phyloP scores from a whole-genome alignment of 2,329 filamentous ascomycete genomes.

The Periconia sp. region DNA sequence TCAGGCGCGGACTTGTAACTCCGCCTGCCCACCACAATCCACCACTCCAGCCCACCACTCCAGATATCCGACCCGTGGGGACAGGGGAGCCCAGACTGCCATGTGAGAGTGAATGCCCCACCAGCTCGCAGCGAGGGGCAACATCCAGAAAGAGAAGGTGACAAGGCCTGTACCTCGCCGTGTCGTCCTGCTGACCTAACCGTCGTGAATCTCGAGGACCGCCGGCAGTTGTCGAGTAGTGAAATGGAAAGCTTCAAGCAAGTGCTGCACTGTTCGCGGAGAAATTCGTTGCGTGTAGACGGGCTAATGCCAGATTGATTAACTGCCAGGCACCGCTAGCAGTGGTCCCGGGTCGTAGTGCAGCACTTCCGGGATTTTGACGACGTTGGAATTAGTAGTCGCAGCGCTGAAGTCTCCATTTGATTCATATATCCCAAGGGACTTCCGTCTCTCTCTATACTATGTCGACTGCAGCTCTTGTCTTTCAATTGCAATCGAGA shows the following conservation, averaged over 20 bases:
- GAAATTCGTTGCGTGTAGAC: neutral
- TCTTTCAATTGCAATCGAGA: slow-evolving; percentile 5
- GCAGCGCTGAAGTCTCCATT: neutral
- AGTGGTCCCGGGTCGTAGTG: neutral
- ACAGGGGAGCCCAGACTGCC: slow-evolving; percentile 31
- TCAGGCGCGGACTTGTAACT: slow-evolving; percentile 27
- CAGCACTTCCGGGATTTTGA: slow-evolving; percentile 4
- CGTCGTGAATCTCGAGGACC: neutral
- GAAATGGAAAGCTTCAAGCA: neutral
- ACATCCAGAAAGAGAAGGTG: slow-evolving; percentile 37
- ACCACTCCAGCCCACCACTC: slow-evolving; percentile 7
- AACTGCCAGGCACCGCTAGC: slow-evolving; percentile 5
- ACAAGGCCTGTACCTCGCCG: slow-evolving; percentile 24
- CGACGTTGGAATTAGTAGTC: neutral
- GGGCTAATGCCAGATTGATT: slow-evolving; percentile 8
- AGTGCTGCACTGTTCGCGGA: slow-evolving; percentile 1
- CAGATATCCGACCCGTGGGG: too few species aligned
- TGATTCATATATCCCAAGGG: neutral
- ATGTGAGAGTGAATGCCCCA: slow-evolving; percentile 26
- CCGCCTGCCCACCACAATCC: slow-evolving; percentile 34
- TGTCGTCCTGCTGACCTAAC: slow-evolving; percentile 21
- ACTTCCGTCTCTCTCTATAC: neutral
- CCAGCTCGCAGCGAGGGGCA: slow-evolving; percentile 25
- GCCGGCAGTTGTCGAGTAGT: too few species aligned
- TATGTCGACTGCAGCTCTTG: slow-evolving; percentile 7